These are phyloP conservation scores for Claviceps pusilla DNA, from an alignment of 2,329 filamentous ascomycete genomes.

Conservation along the genomic window DNA sequence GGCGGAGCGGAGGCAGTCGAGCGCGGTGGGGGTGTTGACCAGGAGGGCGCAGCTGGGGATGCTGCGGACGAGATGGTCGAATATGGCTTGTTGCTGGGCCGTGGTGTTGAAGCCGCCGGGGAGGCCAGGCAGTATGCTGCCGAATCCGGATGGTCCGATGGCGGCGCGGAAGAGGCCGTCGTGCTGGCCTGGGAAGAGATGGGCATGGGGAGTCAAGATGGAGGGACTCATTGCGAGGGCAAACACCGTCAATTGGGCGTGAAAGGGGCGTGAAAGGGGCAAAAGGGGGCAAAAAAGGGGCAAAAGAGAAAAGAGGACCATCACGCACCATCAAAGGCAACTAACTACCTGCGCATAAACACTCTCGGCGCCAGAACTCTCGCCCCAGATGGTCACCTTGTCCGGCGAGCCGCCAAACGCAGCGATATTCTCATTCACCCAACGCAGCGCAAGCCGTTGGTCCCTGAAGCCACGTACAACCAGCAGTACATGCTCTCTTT, in stretches of 20 bases:
- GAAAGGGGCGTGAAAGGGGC: too few species aligned
- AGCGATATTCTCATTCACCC: constrained; percentile 32
- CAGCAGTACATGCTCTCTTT: too few species aligned
- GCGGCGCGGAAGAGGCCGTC: background rate
- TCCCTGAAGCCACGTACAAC: constrained; percentile 33
- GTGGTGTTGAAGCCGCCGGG: background rate
- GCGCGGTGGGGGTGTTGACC: background rate
- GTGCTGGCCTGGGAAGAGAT: background rate
- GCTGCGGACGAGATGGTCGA: background rate
- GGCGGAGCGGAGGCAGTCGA: background rate
- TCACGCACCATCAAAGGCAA: constrained; percentile 26
- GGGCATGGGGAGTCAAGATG: background rate
- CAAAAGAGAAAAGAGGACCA: background rate
- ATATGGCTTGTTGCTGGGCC: background rate
- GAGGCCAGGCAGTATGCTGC: background rate
- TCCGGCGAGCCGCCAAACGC: constrained; percentile 29
- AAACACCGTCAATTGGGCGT: too few species aligned
- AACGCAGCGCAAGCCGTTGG: constrained; percentile 30
- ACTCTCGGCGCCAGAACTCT: constrained; percentile 33
- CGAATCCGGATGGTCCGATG: background rate
- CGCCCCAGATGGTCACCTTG: constrained; percentile 35
- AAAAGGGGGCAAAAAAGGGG: too few species aligned
- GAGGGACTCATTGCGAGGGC: background rate
- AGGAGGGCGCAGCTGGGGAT: background rate
- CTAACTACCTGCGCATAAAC: constrained; percentile 28